phyloP scores from a whole-genome alignment of 495 filamentous ascomycete species.

The Copromyces sp. region DNA sequence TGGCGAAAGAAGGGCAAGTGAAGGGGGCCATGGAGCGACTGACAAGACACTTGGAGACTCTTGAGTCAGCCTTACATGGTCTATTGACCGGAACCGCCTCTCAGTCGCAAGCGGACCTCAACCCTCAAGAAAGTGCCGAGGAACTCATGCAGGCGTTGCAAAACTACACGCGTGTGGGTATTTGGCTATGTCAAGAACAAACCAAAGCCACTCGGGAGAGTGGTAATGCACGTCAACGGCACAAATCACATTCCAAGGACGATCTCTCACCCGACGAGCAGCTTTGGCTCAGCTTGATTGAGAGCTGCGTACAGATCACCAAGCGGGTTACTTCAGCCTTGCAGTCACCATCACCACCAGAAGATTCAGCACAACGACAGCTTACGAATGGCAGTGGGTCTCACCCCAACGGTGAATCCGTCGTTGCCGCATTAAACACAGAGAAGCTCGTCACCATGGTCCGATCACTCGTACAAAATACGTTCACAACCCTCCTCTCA shows the following conservation, averaged over 20 bases:
- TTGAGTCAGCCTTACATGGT: constrained; percentile 70
- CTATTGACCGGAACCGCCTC: constrained; percentile 45
- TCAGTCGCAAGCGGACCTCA: constrained; percentile 40
- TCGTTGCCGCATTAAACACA: constrained; percentile 24
- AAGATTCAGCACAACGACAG: constrained; percentile 2
- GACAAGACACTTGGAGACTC: constrained; percentile 60
- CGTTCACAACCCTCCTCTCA: constrained; percentile 78
- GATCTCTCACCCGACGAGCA: constrained; percentile 65
- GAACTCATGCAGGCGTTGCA: constrained; percentile 66
- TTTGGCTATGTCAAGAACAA: constrained; percentile 92
- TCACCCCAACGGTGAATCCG: constrained; percentile 3
- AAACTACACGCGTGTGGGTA: constrained; percentile 82
- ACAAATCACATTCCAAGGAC: constrained; percentile 43
- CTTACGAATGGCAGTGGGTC: constrained; percentile 19
- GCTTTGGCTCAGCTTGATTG: constrained; percentile 87
- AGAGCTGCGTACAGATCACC: constrained; percentile 70
- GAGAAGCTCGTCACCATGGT: constrained; percentile 52
- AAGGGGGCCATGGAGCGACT: constrained; percentile 76
- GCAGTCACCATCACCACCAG: background rate
- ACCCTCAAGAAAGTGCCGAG: constrained; percentile 34
- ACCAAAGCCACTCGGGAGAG: constrained; percentile 46
- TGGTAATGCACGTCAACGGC: constrained; percentile 23
- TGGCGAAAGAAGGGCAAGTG: constrained; percentile 83
- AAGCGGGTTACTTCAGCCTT: constrained; percentile 39
- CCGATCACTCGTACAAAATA: constrained; percentile 74